Base-by-base conservation (phyloP, 176 grass and related monocot genomes). In the Chloris gayana region DNA sequence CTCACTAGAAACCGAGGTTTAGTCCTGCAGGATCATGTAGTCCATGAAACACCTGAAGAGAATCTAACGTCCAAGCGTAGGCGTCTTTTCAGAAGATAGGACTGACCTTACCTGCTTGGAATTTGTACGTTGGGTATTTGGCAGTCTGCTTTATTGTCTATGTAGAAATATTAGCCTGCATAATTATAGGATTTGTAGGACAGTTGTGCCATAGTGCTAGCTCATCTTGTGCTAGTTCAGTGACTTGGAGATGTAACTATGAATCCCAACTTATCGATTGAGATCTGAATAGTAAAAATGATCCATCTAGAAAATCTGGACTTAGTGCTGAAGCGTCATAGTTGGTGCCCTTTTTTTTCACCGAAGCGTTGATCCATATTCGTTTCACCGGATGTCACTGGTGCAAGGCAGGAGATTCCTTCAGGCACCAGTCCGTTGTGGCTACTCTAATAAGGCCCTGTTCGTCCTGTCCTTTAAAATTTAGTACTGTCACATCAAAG, bases 1-100 rank as follows among this genome's bases (percentile, higher is more conserved):
- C 78, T 94, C 21, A 27, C 73, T 22, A 67, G 95, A 62, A 98
- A 92, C 69, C 72, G 80, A n/a, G 95, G 95, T 5, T 65, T 94
- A 74, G 70, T 98, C 44, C 66, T 94, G 78, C 92, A 90, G 38
- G 85, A 92, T 56, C 79, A 90, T 19, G 69, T 91, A 17, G 87
- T 94, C 0, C 79, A 85, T 8, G 91, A 94, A 26, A 83, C 95
- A 22, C 89, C 92, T 0, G 89, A 92, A 69, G 78, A 82, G 31
- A 74, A 60, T 19, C 50, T 61, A 69, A 77, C 42, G 10, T 77
- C 37, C 17, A 97, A 94, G 71, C 80, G 77, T 3, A 88, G 70
- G 44, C 73, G 87, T 21, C 89, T 92, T 31, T 97, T 97, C 71
- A 58, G 62, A 61, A 3, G 64, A 56, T 59, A 91, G 69, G 27